Evolutionary conservation across 1,284 basidiomycete genomes (phyloP), one percentile per base, ranked within the genome.

Genomic region (Grifola frondosa): DNA sequence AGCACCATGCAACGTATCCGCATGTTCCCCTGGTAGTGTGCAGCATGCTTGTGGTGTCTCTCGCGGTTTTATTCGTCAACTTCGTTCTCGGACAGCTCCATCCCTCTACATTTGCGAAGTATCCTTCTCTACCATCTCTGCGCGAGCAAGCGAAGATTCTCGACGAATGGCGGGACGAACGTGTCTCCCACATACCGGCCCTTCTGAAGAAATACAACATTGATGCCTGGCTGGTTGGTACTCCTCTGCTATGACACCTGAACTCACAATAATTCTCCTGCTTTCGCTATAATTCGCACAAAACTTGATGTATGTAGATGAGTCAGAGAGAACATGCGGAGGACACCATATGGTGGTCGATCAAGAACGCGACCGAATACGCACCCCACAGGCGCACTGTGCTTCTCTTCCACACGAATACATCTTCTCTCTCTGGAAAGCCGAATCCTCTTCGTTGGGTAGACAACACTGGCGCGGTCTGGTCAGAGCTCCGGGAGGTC

Each of bases 291-390:
- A 13, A 34, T 37, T 21, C 16, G 34, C 15, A 15, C n/a, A n/a
- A n/a, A n/a, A n/a, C n/a, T n/a, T n/a, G 2, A 19, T 1, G 16
- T 15, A 7, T 20, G 13, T 47, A 75, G 74, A 66, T 78, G 52
- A 65, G 65, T 47, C 70, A 73, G 60, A 64, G 73, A 32, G 76
- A 80, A 50, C 72, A 78, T 50, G 76, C 74, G 2, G 77, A 79
- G 47, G 75, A 76, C 53, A 73, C 75, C 1, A 63, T 75, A 17
- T 78, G 76, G 69, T 71, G 71, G 67, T 71, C 75, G 8, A 62
- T 78, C 35, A 74, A 74, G 45, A 67, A 71, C 45, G 70, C 75
- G 6, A 74, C 73, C 3, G 69, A 69, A 35, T 76, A 71, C 59
- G 73, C 71, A 32, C 67, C 71, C 2, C 73, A 77, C 38, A 64